Conservation (phyloP, 768 basidiomycete species). For the Cystofilobasidium capitatum region DNA sequence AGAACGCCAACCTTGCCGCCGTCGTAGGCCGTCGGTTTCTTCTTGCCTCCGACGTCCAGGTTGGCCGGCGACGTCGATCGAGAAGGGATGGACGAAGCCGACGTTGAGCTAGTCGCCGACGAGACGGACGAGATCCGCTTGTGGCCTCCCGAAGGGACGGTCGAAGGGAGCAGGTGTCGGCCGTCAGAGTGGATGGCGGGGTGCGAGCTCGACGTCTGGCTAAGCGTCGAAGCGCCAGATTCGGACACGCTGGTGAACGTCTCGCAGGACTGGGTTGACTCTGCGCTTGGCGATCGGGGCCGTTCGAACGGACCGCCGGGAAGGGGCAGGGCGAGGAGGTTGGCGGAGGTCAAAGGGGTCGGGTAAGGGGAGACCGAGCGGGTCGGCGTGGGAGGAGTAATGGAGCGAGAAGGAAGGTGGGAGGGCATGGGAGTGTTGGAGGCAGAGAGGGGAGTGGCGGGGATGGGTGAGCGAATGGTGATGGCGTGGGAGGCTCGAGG, state of each 20-base stretch:
- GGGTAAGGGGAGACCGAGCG: background rate
- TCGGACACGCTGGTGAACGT: background rate
- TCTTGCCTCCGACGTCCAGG: background rate
- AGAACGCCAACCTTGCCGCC: slow-evolving; percentile 41
- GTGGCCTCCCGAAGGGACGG: background rate
- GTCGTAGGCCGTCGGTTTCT: slow-evolving; percentile 37
- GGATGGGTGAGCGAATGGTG: slow-evolving; percentile 16
- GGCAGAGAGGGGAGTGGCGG: slow-evolving; percentile 1
- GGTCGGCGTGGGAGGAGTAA: slow-evolving; percentile 16
- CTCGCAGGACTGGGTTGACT: background rate
- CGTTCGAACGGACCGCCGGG: slow-evolving; percentile 1
- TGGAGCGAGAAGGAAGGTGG: background rate
- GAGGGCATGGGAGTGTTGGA: slow-evolving; percentile 1
- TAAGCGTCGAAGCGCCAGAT: background rate
- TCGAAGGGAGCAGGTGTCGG: background rate
- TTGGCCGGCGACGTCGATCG: background rate
- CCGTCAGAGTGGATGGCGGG: slow-evolving; percentile 8
- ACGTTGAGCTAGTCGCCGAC: background rate
- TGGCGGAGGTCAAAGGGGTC: background rate
- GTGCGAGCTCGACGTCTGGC: background rate
- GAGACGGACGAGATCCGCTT: background rate
- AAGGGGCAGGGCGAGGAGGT: slow-evolving; percentile 11
- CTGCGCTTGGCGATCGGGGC: slow-evolving; percentile 3
- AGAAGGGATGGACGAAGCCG: background rate
- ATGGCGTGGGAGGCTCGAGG: slow-evolving; percentile 23